A percentile compares a stretch with the other conserved stretches of the same genome.
These are phyloP conservation scores for Fraxinus velutina DNA, from an alignment of 305 asterid species.

Conservation along the genomic window DNA sequence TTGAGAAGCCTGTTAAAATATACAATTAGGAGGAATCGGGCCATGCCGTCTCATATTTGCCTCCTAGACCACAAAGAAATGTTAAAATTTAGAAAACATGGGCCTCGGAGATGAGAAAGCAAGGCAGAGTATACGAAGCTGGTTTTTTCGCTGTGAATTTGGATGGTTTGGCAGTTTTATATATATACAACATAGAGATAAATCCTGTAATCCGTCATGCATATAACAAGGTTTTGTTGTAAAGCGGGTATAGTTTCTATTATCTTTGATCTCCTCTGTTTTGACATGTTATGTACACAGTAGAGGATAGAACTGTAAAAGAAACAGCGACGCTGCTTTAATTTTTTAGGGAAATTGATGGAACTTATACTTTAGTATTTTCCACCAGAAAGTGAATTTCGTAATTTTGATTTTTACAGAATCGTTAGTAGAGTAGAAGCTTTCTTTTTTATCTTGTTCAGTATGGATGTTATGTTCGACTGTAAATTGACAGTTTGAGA, in stretches of 20 bases:
- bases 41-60: not conserved
- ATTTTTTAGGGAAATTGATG: not conserved
- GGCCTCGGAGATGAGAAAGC: not conserved
- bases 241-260: constrained; percentile 12
- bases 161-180: not conserved
- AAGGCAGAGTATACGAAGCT: not conserved
- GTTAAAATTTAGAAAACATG: not conserved
- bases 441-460: not conserved
- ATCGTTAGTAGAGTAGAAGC: not conserved
- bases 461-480: not conserved
- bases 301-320: constrained; percentile 29
- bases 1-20: constrained; percentile 44
- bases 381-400: not conserved
- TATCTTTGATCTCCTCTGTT: not conserved
- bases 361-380: not conserved
- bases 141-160: not conserved
- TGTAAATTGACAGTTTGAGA: not conserved
- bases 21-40: constrained; percentile 28
- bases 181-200: not conserved
- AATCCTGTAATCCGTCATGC: not conserved
- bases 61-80: not conserved
- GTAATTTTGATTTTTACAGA: not conserved
- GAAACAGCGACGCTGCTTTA: constrained; percentile 9
- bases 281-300: not conserved
- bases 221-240: constrained; percentile 19